Evolutionary conservation across 257 asterid species (phyloP), one percentile per base, ranked within the genome.

Genomic region (Nyctanthes arbortristis): DNA sequence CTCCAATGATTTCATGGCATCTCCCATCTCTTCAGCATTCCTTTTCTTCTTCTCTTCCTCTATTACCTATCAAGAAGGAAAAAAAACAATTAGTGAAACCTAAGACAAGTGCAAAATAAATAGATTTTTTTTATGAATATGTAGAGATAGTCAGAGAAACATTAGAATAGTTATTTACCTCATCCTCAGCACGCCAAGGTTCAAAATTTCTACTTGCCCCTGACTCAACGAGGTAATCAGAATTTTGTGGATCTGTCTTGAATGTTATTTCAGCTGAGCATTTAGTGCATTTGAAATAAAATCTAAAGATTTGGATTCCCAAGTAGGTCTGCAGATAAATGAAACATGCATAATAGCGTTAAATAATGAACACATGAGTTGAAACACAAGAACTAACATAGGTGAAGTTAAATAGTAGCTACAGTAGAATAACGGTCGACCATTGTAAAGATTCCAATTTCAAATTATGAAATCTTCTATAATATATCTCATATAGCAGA

Each of bases 1-100:
- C 84, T 93, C 98, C 85, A 93, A 65, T 8, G 96, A 88, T 66
- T 93, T 93, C 98, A 93, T 90, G 32, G 97, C 97, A 82, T 90
- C 98, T 33, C 98, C 98, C 91, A 85, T 83, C 84, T 93, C 98
- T 81, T 90, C 97, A 67, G 89, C 86, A 47, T 66, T 78, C 75
- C 92, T 80, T 66, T 80, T 90, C 81, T 72, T 81, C 57, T 78
- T 78, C 66, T 76, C 92, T 71, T 78, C 84, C 10, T 93, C 97
- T 5, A 47, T n/a, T 77, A 61, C 88, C 96, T 87, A 79, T 59
- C 8, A 52, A 24, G 63, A 37, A 64, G 18, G 18, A 13, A 69
- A 66, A 25, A 28, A 14, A 32, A 70, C 7, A 58, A 8, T 54
- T 28, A 58, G 10, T 68, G 63, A 71, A 35, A 24, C 31, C 28